These are phyloP conservation scores for Xylariaceae sp. DNA, from an alignment of 2,329 filamentous ascomycete species.

Conservation along the genomic window DNA sequence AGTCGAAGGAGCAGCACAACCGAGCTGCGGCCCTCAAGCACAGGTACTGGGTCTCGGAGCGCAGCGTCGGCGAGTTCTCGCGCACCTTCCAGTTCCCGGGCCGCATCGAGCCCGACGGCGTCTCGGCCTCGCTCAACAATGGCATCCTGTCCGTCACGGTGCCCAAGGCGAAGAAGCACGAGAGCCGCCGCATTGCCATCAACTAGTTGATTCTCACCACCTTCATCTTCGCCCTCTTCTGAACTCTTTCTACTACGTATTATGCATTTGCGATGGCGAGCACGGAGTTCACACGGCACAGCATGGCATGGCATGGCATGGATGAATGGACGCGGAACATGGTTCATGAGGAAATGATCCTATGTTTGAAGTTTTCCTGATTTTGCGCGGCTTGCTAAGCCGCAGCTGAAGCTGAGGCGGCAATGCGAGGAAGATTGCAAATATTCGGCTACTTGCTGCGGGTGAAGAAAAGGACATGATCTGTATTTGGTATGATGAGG, in stretches of 20 bases:
- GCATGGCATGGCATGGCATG: neutral
- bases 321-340: neutral
- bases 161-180: slow-evolving; percentile 66
- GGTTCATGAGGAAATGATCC: no score
- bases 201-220: slow-evolving; percentile 41
- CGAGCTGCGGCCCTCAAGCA: slow-evolving; percentile 36
- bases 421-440: no score
- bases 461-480: no score
- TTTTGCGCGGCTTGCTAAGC: no score
- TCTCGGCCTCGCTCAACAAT: slow-evolving; percentile 65
- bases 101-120: slow-evolving; percentile 63
- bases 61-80: slow-evolving; percentile 67
- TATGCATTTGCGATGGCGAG: neutral
- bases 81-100: slow-evolving; percentile 70
- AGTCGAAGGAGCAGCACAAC: slow-evolving; percentile 30
- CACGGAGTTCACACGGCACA: neutral
- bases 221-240: neutral
- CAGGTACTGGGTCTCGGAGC: slow-evolving; percentile 74
- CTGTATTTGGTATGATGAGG: no score
- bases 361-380: no score
- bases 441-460: no score
- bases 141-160: slow-evolving; percentile 66
- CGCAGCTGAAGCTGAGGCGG: no score
- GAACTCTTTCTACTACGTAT: neutral
- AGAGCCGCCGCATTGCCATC: slow-evolving; percentile 58